Conservation (phyloP, 192 early-diverging fungal genomes). For the Umbelopsis ramanniana region DNA sequence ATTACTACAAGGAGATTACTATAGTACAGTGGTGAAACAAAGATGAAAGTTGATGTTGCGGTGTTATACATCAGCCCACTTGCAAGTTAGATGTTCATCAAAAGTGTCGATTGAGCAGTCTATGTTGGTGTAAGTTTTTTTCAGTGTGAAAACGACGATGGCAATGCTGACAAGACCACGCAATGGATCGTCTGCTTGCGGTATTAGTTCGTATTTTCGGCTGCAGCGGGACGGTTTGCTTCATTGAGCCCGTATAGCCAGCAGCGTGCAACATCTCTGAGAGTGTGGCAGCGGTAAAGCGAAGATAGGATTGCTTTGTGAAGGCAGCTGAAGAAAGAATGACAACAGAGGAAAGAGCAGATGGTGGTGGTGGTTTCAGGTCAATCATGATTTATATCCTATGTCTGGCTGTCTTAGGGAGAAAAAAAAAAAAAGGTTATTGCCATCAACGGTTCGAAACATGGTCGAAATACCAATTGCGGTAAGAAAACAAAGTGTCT, state of each 20-base stretch:
- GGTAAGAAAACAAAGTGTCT: too few relatives aligned
- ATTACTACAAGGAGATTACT: background rate
- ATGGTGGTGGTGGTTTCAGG: too few relatives aligned
- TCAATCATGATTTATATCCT: too few relatives aligned
- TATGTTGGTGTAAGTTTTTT: slow-evolving; percentile 9
- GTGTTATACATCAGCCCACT: background rate
- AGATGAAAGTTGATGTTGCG: background rate
- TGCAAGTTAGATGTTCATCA: background rate
- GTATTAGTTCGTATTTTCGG: background rate
- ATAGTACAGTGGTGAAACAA: background rate
- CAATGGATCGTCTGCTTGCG: background rate
- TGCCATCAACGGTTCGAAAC: too few relatives aligned
- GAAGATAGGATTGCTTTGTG: too few relatives aligned
- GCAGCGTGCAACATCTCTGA: background rate
- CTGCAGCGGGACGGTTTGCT: background rate
- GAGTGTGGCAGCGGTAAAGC: background rate
- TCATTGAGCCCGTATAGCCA: background rate
- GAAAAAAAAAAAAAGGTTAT: too few relatives aligned
- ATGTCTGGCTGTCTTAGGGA: too few relatives aligned
- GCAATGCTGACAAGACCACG: slow-evolving; percentile 3
- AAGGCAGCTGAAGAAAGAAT: too few relatives aligned
- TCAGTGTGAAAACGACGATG: slow-evolving; percentile 18
- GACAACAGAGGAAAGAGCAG: too few relatives aligned
- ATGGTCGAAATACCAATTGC: too few relatives aligned
- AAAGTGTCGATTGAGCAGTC: slow-evolving; percentile 1